A percentile compares a stretch with the other conserved stretches of the same genome.
Conservation (phyloP, 768 basidiomycete genomes). For the Phlebiopsis flavidoalba region DNA sequence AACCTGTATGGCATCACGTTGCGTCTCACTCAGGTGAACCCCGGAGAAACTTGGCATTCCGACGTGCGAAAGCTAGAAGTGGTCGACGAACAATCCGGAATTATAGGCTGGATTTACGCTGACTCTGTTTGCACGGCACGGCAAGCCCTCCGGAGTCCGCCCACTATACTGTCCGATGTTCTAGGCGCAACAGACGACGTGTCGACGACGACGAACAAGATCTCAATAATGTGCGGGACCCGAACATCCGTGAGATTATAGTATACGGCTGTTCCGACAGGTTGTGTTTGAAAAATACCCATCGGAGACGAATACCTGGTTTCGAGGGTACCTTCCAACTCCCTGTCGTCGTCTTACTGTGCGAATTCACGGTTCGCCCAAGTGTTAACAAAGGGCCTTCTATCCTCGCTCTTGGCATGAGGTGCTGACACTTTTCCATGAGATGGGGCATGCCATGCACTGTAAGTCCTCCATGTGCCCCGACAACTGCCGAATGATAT, state of each 20-base stretch:
- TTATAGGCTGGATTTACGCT: constrained; percentile 93
- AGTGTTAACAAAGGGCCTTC: constrained; percentile 59
- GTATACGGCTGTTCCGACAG: no score
- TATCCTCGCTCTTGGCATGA: constrained; percentile 87
- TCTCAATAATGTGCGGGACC: constrained; percentile 30
- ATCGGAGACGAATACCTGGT: constrained; percentile 53
- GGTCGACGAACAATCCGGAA: constrained; percentile 79
- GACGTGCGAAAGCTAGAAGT: constrained; percentile 92
- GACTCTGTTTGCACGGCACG: constrained; percentile 82
- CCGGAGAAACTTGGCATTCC: constrained; percentile 86
- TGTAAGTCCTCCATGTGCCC: constrained; percentile 58
- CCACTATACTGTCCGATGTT: constrained; percentile 97
- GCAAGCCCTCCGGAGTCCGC: constrained; percentile 91
- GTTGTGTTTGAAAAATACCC: constrained; percentile 59
- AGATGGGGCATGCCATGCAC: constrained; percentile 99
- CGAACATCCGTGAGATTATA: no score
- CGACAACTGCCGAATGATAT: no score
- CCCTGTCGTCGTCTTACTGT: constrained; percentile 87
- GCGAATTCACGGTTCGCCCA: constrained; percentile 72
- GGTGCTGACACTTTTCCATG: constrained; percentile 91
- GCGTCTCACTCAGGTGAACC: constrained; percentile 58
- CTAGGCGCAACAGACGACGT: constrained; percentile 84
- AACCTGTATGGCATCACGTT: constrained; percentile 84
- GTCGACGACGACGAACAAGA: constrained; percentile 81
- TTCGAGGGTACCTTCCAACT: constrained; percentile 76